phyloP scores from a whole-genome alignment of 2,329 filamentous ascomycete genomes.

The Elsinoe arachidis region DNA sequence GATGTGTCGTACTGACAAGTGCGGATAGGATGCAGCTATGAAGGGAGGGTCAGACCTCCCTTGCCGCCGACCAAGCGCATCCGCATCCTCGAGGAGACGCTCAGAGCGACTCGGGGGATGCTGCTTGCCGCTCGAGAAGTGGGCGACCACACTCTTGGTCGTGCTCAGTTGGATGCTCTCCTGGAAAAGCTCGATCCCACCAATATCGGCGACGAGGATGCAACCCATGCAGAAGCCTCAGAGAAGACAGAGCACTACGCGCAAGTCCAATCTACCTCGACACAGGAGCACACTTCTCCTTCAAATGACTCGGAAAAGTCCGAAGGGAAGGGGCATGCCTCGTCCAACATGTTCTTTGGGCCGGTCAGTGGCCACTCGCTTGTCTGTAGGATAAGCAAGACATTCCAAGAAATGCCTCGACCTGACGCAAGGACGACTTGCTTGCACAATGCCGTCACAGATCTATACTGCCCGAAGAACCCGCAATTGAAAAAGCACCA shows the following conservation, averaged over 20 bases:
- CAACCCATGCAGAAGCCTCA: background rate
- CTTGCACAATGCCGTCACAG: background rate
- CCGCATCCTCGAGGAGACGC: conserved; percentile 3
- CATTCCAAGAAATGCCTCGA: background rate
- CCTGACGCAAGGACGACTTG: background rate
- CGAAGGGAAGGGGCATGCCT: background rate
- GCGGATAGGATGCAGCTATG: conserved; percentile 1
- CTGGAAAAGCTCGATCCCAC: background rate
- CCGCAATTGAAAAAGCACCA: background rate
- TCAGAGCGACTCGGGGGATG: background rate
- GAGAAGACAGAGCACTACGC: background rate
- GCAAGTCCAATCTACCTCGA: background rate
- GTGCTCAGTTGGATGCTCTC: background rate
- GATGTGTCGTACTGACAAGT: background rate
- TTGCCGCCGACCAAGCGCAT: conserved; percentile 5
- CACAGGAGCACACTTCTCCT: background rate
- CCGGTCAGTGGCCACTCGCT: background rate
- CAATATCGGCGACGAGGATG: background rate
- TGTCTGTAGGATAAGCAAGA: background rate
- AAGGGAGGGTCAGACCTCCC: background rate
- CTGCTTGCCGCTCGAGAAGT: background rate
- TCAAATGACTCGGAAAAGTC: background rate
- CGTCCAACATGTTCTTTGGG: background rate
- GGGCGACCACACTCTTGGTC: background rate
- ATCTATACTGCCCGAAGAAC: background rate